These are phyloP conservation scores for Phytophthora fragariaefolia DNA, from an alignment of 352 stramenopile species.

Conservation along the genomic window DNA sequence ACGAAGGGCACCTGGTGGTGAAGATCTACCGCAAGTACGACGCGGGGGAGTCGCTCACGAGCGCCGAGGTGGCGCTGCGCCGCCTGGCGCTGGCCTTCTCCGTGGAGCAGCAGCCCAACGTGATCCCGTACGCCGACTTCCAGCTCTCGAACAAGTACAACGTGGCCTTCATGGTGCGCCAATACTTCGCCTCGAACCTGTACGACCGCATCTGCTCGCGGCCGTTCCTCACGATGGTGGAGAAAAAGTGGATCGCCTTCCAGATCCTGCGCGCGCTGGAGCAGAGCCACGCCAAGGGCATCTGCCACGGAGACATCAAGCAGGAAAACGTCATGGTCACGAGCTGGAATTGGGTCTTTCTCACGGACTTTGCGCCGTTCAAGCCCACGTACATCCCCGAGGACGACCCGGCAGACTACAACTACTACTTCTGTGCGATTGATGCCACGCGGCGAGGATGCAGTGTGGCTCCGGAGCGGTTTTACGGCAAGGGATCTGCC, in stretches of 20 bases:
- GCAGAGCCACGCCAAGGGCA: conserved; percentile 91
- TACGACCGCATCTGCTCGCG: conserved; percentile 96
- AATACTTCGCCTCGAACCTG: conserved; percentile 97
- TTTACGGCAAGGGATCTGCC: conserved; percentile 52
- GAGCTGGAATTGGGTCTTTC: conserved; percentile 97
- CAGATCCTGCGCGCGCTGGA: conserved; percentile 96
- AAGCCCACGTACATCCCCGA: conserved; percentile 96
- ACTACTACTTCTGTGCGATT: conserved; percentile 94
- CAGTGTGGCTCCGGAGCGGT: conserved; percentile 95
- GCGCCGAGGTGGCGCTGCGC: conserved; percentile 62
- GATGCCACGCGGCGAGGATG: conserved; percentile 91
- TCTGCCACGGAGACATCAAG: conserved; percentile 98
- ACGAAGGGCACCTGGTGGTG: conserved; percentile 84
- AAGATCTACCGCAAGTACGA: conserved; percentile 92
- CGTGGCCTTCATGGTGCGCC: conserved; percentile 94
- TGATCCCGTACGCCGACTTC: conserved; percentile 86
- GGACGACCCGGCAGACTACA: conserved; percentile 96
- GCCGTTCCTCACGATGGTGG: conserved; percentile 94
- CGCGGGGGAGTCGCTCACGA: conserved; percentile 66
- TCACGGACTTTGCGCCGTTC: conserved; percentile 97
- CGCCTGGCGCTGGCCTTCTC: conserved; percentile 62
- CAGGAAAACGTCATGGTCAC: conserved; percentile 99
- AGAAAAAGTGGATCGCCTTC: conserved; percentile 98
- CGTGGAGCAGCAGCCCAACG: conserved; percentile 78
- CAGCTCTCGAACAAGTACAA: conserved; percentile 80